Evolutionary conservation across 2,329 filamentous ascomycete species (phyloP), one percentile per base, ranked within the genome.

Genomic region (Penicillium sp.): DNA sequence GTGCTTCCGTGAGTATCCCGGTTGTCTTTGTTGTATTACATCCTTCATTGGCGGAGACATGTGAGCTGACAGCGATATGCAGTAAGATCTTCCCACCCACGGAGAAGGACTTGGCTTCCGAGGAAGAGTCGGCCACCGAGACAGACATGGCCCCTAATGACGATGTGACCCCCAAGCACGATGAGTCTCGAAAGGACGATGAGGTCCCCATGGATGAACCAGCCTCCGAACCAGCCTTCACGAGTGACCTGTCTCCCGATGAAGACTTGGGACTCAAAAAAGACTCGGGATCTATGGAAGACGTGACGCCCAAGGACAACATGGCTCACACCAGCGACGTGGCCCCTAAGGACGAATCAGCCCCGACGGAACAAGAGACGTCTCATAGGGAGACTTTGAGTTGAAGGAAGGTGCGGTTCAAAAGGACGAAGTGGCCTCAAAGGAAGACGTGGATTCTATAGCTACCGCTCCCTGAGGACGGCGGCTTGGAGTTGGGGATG

Each of bases 1-100:
- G 79, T 83, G 38, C 77, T 97, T 12, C 91, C 93, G 93, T 96
- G 78, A 83, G 90, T 86, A 19, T 42, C 12, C n/a, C 2, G 30
- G 22, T 15, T n/a, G n/a, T 35, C 6, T 22, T n/a, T 60, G n/a
- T n/a, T n/a, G n/a, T 17, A 38, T 33, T 28, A 33, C 28, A 45
- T 50, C 24, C 10, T 22, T 56, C 33, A 58, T 50, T 9, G 24
- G 15, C 24, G 44, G 49, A 13, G 10, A 49, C 4, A 28, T 47
- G 58, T 19, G 24, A 37, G 26, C 59, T 69, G 28, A 55, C n/a
- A 49, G 38, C 28, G 42, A 28, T 24, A 17, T 54, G 26, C 24
- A 63, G 85, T 83, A 3, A 73, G 73, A 57, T 81, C 71, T 85
- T 86, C 65, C 83, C 84, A 26, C 79, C 81, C 6, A 78, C 79